Base-by-base conservation (phyloP, 2,329 filamentous ascomycete species). In the Hymenoscyphus occultus region DNA sequence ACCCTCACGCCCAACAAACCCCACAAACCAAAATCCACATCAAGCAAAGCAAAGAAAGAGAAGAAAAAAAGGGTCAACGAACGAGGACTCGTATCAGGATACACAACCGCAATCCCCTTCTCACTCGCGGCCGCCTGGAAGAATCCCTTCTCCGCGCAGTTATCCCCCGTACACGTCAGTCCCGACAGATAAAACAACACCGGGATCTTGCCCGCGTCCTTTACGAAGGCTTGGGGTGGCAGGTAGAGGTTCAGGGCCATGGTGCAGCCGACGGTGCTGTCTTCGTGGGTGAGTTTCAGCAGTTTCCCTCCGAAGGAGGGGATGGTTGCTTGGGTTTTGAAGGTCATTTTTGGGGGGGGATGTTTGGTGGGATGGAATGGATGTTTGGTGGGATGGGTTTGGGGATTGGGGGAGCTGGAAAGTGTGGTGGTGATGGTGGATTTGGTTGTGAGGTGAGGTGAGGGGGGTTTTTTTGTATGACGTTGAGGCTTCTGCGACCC, bases 181-280 rank as follows among this genome's bases (percentile, higher is more conserved):
- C 95, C 95, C 14, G 94, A 94, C 65, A 99, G 88, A 80, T 94
- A 99, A 80, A 97, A 88, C 65, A 99, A 85, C 39, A 98, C 86
- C 31, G 95, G 95, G 1, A 92, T 87, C 22, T 54, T 54, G 19
- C 19, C 19, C 3, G 48, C 48, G 13, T 22, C 48, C 78, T 39
- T 61, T 3, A 45, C 60, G 56, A 63, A 79, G 64, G 91, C 86
- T 73, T 88, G 83, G 1, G 91, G 87, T 31, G 95, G 95, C 3
- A 99, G 85, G 82, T 91, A 99, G 73, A 99, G 84, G 81, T 96
- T 96, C 75, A 98, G 86, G 76, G 86, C 87, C 94, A 98, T 99
- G 74, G 93, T 88, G 71, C 92, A 97, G 73, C 86, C 87, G 64
- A 92, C 96, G 67, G 86, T 84, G 70, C 84, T 81, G 64, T 93